A percentile compares a stretch with the other conserved stretches of the same genome.
These are phyloP conservation scores for Fusarium sp. DNA, from an alignment of 2,329 filamentous ascomycete species.

Conservation along the genomic window DNA sequence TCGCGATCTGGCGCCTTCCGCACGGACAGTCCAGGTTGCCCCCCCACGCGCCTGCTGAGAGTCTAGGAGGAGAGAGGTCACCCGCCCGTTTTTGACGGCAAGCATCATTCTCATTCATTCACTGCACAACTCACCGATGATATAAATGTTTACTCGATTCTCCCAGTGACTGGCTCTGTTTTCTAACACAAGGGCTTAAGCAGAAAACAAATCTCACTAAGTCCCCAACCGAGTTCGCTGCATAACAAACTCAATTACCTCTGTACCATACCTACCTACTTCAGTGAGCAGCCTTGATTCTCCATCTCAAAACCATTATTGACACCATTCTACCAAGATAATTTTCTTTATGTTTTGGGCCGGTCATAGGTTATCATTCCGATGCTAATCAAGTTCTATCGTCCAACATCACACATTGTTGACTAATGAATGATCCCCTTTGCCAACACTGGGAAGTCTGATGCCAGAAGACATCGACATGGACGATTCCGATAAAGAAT, in stretches of 20 bases:
- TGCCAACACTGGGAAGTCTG: neutral
- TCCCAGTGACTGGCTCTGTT: neutral
- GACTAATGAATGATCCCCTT: neutral
- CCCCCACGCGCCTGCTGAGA: too few relatives aligned
- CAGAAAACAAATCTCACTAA: neutral
- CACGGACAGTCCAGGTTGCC: too few relatives aligned
- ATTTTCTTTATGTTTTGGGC: neutral
- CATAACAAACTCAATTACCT: neutral
- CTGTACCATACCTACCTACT: neutral
- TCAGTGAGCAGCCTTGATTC: neutral
- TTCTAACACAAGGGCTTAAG: neutral
- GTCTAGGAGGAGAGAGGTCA: neutral
- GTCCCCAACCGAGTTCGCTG: neutral
- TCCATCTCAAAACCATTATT: neutral
- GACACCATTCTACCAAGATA: neutral
- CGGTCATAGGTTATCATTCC: neutral
- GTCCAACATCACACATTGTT: neutral
- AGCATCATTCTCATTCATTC: neutral
- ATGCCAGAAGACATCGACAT: conserved; percentile 10
- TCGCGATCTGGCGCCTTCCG: neutral
- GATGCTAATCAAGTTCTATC: neutral
- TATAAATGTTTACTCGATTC: neutral
- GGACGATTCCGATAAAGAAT: conserved; percentile 48
- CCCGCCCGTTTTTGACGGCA: neutral
- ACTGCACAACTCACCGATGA: neutral